Conservation (phyloP, 805 yeast genomes). For the Saccharomycopsis oosterbeekiorum region DNA sequence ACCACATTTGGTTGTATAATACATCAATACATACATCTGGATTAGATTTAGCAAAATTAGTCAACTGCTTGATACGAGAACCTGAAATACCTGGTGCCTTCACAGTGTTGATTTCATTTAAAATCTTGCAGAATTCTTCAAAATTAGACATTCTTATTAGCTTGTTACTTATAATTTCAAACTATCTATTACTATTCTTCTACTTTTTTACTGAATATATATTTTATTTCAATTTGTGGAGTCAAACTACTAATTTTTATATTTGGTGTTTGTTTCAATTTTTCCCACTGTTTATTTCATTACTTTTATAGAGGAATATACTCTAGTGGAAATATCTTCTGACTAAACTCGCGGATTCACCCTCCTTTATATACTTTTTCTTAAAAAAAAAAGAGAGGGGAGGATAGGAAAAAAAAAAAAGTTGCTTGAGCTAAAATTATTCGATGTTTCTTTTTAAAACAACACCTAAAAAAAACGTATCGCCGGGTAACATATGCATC, state of each 20-base stretch:
- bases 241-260: background rate
- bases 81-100: conserved; percentile 94
- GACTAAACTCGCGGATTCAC: background rate
- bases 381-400: background rate
- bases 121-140: conserved; percentile 31
- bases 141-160: conserved; percentile 22
- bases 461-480: background rate
- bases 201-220: background rate
- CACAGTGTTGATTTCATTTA: conserved; percentile 37
- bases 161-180: background rate
- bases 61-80: conserved; percentile 79
- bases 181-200: background rate
- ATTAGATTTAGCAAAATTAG: conserved; percentile 65
- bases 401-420: background rate
- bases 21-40: conserved; percentile 30
- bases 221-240: background rate
- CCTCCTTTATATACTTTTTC: background rate
- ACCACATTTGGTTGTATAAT: background rate
- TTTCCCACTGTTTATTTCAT: background rate
- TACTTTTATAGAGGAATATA: too few species aligned
- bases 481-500: background rate
- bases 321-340: background rate
- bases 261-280: background rate
- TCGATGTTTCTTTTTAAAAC: background rate
- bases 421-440: background rate